Evolutionary conservation across 1,284 basidiomycete species (phyloP), one percentile per base, ranked within the genome.

Genomic region (Grifola frondosa): DNA sequence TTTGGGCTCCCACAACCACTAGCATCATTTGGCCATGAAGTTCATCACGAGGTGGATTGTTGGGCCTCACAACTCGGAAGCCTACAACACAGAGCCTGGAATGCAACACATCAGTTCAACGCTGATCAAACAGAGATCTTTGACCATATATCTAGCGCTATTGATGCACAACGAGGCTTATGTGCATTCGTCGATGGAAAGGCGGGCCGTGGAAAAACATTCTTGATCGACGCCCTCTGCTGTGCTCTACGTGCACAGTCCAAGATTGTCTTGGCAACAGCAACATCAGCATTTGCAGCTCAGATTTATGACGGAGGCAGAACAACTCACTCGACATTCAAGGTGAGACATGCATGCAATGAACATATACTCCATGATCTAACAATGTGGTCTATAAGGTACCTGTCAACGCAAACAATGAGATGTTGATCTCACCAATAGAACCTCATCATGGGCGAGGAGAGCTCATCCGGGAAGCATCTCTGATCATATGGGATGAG

Each of bases 131-230:
- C 12, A 0, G 6, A 17, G 0, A 45, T 63, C 25, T 63, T 45
- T 33, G 38, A 53, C 21, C 8, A 25, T 1, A 34, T 63, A 8
- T 23, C 53, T 15, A 11, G 46, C 25, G 49, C 54, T 7, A 37
- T 58, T 8, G 9, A 30, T 1, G 22, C 42, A 4, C 13, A 37
- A 5, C n/a, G 25, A 4, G 37, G 41, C 3, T 40, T 58, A 0
- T 44, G n/a, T 16, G 22, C 51, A 4, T 67, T 65, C 37, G 34
- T 68, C n/a, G 59, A 67, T 44, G 65, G 66, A 0, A 54, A 59
- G 30, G 65, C 64, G 4, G 66, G 66, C 0, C 42, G 59, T 1
- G 66, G 66, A 0, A 69, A 69, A 42, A 68, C 64, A 5, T 63
- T 52, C 13, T 23, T 67, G 0, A 34, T 64, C 1, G 56, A 56